Evolutionary conservation across 805 yeast genomes (phyloP), one percentile per base, ranked within the genome.

Genomic region (Trichomonascus vanleenenianus): DNA sequence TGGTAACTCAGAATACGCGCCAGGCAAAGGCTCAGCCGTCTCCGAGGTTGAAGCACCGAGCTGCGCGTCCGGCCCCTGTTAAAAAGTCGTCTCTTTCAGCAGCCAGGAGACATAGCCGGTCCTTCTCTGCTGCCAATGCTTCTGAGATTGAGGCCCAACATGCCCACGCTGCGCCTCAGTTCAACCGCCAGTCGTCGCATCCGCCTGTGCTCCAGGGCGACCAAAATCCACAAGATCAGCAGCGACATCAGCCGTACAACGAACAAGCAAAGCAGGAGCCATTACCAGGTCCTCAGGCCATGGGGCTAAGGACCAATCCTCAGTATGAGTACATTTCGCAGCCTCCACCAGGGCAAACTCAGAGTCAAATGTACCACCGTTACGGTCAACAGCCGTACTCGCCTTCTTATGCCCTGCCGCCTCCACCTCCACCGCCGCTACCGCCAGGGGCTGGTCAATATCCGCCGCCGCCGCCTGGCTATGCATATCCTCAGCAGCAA

Each of bases 401-500:
- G 6, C 16, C 35, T 10, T 32, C 35, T 10, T 14, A 11, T 10
- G 12, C 39, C 14, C 39, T 11, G 39, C 39, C 39, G 19, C 39
- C 19, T 15, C 19, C 22, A 19, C 39, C 39, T 11, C 39, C 19
- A 15, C 22, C 39, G 39, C 39, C 27, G 8, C 27, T 22, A 22
- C 27, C 27, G 27, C 27, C 27, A 22, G 27, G 27, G 27, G 8
- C 34, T 4, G 34, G n/a, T 5, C 34, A 31, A 10, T 12, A 31
- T 11, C 11, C 38, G 18, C 38, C 16, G 36, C 36, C 36, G 7
- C 16, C 18, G 22, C 22, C 38, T 35, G 22, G 3, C 14, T 18
- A 10, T 35, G 38, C 22, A 5, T 30, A 36, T n/a, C 48, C 22
- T 30, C 38, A 39, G 30, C 41, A 45, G 15, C 39, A 20, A 34